Evolutionary conservation across 2,329 filamentous ascomycete species (phyloP), one percentile per base, ranked within the genome.

Genomic region (Fusarium subglutinans): DNA sequence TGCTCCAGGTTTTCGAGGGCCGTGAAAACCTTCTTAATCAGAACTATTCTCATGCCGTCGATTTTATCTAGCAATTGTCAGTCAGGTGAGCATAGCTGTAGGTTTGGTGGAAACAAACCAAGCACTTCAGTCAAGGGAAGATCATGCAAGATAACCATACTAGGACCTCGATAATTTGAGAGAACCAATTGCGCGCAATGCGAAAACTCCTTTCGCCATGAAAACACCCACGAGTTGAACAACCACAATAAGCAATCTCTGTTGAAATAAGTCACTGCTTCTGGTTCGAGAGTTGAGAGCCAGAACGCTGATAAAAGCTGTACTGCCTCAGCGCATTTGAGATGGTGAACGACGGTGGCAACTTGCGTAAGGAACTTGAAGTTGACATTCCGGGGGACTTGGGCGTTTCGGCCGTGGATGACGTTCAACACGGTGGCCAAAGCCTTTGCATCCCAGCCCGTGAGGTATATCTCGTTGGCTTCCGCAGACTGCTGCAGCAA

Each of bases 21-120:
- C 2, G 38, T 22, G 9, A 57, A 24, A 6, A 44, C 6, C 9
- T 57, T 41, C n/a, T 45, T 22, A 0, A 57, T 45, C 28, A 35
- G 8, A 1, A 9, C 1, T 2, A 33, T n/a, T 17, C 54, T 35
- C 28, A 45, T 24, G 0, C n/a, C 30, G 13, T 57, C 28, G 0
- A 33, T 22, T 17, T 35, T 26, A 4, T 26, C 40, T 45, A 7
- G 13, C 12, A 22, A 20, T 20, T 2, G 3, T 18, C 5, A 24
- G 35, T 56, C 11, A 37, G 24, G 14, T 18, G 17, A 20, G 11
- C 3, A 5, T 15, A 8, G 28, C 20, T 12, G 33, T 6, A 8
- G 6, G 14, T 33, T 14, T 13, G 10, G 6, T 17, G 22, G n/a
- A 11, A 24, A n/a, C 54, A 2, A 6, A 56, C 40, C 20, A 18